Conservation (phyloP, 1,284 basidiomycete genomes). For the Stereum hirsutum region DNA sequence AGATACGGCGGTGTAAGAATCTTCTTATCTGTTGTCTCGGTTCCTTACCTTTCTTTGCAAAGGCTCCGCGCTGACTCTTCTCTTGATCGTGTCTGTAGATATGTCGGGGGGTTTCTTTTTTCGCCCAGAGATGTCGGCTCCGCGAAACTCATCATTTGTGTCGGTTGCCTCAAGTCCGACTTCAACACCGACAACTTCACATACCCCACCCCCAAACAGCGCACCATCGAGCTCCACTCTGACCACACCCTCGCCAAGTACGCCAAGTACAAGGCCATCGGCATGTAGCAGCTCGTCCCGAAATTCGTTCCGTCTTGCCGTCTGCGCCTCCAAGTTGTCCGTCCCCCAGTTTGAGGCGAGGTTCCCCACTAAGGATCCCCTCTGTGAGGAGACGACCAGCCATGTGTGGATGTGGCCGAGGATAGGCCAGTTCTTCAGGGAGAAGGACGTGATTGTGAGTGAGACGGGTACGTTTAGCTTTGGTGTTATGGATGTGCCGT, state of each 20-base stretch:
- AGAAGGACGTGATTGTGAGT: constrained; percentile 72
- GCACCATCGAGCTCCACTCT: constrained; percentile 78
- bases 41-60: constrained; percentile 4
- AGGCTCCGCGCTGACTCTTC: not conserved
- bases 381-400: constrained; percentile 41
- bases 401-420: constrained; percentile 87
- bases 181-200: constrained; percentile 89
- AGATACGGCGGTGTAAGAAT: constrained; percentile 87
- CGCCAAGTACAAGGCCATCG: constrained; percentile 51
- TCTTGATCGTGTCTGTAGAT: constrained; percentile 45
- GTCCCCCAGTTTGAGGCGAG: constrained; percentile 36
- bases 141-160: constrained; percentile 77
- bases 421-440: constrained; percentile 69
- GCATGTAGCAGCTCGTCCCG: constrained; percentile 67
- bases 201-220: constrained; percentile 53
- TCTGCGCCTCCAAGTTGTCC: constrained; percentile 30
- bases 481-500: constrained; percentile 56
- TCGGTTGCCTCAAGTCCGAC: constrained; percentile 79
- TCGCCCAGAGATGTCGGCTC: constrained; percentile 71
- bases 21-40: no score
- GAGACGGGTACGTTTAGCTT: constrained; percentile 61
- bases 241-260: constrained; percentile 64
- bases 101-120: constrained; percentile 76
- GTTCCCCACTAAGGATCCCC: constrained; percentile 30
- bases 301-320: constrained; percentile 39